These are phyloP conservation scores for Verticillium albo-atrum DNA, from an alignment of 2,329 filamentous ascomycete species.

Conservation along the genomic window DNA sequence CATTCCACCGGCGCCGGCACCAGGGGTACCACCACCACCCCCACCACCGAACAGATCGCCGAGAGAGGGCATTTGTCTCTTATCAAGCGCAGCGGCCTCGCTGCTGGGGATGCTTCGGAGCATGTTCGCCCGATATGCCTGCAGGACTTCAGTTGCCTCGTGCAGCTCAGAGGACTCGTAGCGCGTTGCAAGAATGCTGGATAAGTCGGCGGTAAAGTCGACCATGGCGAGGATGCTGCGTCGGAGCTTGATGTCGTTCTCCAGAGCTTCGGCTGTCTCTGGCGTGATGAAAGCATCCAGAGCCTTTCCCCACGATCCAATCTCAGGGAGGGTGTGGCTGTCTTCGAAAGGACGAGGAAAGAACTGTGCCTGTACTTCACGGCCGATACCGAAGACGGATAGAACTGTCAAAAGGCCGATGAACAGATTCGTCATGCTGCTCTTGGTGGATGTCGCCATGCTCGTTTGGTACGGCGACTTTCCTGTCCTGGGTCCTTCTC, in stretches of 20 bases:
- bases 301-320: conserved; percentile 8
- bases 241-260: conserved; percentile 7
- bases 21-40: neutral
- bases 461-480: neutral
- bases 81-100: neutral
- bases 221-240: conserved; percentile 11
- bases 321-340: neutral
- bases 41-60: neutral
- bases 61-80: conserved; percentile 5
- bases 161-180: conserved; percentile 6
- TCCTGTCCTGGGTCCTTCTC: too few species aligned
- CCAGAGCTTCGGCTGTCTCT: conserved; percentile 6
- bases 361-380: conserved; percentile 1
- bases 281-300: conserved; percentile 9
- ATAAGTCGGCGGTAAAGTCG: conserved; percentile 10
- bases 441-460: neutral
- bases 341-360: neutral
- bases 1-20: neutral
- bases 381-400: conserved; percentile 9
- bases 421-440: neutral
- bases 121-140: conserved; percentile 3
- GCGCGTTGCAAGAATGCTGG: conserved; percentile 3
- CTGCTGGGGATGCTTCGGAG: neutral
- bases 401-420: conserved; percentile 7
- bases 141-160: conserved; percentile 7